Conservation (phyloP, 495 filamentous ascomycete genomes). For the Aspergillus cristatus region DNA sequence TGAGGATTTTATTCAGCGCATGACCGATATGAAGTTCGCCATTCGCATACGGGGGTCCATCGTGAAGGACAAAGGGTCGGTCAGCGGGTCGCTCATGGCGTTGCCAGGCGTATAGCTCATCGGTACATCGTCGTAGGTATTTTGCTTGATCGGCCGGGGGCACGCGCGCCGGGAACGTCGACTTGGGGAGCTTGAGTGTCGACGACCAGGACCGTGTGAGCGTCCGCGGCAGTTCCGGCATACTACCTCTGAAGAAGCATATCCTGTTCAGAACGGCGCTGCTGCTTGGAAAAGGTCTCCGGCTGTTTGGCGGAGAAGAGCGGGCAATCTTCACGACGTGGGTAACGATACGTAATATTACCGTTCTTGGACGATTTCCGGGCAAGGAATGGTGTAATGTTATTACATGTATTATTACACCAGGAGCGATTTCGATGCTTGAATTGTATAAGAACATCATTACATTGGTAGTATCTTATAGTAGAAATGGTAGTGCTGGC, state of each 20-base stretch:
- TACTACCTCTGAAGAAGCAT: conserved; percentile 34
- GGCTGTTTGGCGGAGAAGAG: too few species aligned
- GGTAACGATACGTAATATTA: conserved; percentile 1
- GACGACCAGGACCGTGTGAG: conserved; percentile 48
- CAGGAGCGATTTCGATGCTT: too few species aligned
- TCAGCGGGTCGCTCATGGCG: conserved; percentile 46
- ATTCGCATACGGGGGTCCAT: conserved; percentile 97
- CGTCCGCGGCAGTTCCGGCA: conserved; percentile 38
- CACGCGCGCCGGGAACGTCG: conserved; percentile 47
- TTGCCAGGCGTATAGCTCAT: conserved; percentile 88
- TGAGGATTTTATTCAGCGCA: conserved; percentile 93
- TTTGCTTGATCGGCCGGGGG: conserved; percentile 42
- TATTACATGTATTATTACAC: too few species aligned
- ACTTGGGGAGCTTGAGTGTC: conserved; percentile 51
- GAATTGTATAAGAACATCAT: too few species aligned
- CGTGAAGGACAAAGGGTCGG: conserved; percentile 72
- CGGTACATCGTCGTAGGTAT: conserved; percentile 71
- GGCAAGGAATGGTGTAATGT: too few species aligned
- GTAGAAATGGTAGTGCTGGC: too few species aligned
- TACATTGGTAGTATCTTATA: too few species aligned
- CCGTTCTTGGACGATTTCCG: too few species aligned
- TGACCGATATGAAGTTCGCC: conserved; percentile 93
- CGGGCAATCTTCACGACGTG: too few species aligned
- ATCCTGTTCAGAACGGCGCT: conserved; percentile 9
- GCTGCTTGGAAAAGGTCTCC: too few species aligned